Evolutionary conservation across 495 filamentous ascomycete species (phyloP).

Genomic region (Hypoxylon lienhwacheense): DNA sequence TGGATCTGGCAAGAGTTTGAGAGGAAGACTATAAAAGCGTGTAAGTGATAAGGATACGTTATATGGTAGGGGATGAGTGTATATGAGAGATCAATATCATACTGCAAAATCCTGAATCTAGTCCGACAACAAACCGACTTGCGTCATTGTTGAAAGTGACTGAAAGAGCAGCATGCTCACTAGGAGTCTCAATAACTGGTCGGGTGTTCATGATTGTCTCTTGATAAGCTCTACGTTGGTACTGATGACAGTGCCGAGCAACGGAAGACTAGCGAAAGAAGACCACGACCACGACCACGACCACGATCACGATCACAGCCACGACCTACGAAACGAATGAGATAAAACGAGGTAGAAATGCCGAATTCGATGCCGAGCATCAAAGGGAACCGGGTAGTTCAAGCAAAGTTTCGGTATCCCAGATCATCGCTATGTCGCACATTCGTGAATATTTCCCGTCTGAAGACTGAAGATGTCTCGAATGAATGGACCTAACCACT

Average conservation of each 20-base stretch:
- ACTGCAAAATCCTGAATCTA: conserved; percentile 88
- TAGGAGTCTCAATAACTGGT: conserved; percentile 76
- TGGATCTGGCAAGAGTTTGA: conserved; percentile 75
- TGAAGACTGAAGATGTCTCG: conserved; percentile 1
- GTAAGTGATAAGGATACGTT: conserved; percentile 18
- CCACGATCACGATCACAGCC: not conserved
- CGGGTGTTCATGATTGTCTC: conserved; percentile 79
- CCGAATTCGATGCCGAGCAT: conserved; percentile 9
- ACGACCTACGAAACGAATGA: conserved; percentile 7
- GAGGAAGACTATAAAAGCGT: conserved; percentile 66
- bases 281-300: conserved; percentile 1
- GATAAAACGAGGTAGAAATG: not conserved
- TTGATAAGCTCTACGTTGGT: conserved; percentile 8
- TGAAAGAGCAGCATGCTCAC: conserved; percentile 74
- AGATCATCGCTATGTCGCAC: conserved; percentile 31
- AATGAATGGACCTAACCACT: conserved; percentile 4
- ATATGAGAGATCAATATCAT: conserved; percentile 46
- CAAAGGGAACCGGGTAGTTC: conserved; percentile 29
- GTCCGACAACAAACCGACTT: conserved; percentile 84
- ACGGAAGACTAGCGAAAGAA: conserved; percentile 2
- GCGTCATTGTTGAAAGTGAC: conserved; percentile 85
- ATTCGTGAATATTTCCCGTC: conserved; percentile 23
- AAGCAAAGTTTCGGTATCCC: conserved; percentile 7
- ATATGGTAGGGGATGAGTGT: conserved; percentile 11
- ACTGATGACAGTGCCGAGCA: not conserved